phyloP scores from a whole-genome alignment of 768 basidiomycete species.

The Amanita jacksonii region DNA sequence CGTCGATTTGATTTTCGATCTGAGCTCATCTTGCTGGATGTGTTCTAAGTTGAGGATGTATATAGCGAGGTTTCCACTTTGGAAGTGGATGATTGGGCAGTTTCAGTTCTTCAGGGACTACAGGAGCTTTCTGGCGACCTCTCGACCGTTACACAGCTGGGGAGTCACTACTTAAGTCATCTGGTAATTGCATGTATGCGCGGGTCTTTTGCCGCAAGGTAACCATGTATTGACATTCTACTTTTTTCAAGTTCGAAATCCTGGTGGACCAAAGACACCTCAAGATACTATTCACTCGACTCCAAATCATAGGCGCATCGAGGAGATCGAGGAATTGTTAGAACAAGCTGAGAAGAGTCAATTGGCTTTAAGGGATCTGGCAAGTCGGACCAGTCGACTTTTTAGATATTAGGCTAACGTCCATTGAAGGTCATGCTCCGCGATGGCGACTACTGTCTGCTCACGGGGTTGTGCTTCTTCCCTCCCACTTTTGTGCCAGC shows the following conservation, averaged over 20 bases:
- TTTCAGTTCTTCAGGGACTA: conserved; percentile 1
- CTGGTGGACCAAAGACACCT: no score
- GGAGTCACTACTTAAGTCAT: no score
- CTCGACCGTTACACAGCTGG: no score
- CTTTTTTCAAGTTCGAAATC: no score
- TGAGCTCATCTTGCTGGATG: conserved; percentile 3
- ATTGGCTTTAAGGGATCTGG: no score
- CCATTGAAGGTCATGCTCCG: conserved; percentile 1
- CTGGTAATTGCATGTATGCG: no score
- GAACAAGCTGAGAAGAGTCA: no score
- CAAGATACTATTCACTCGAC: no score
- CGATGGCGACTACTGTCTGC: not conserved
- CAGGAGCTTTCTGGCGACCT: not conserved
- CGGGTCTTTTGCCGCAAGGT: no score
- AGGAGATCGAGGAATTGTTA: no score
- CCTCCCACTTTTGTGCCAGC: not conserved
- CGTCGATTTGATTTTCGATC: conserved; percentile 2
- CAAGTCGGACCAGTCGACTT: not conserved
- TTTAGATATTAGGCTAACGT: conserved; percentile 1
- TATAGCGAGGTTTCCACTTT: conserved; percentile 3
- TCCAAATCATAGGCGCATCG: not conserved
- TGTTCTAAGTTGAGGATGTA: not conserved
- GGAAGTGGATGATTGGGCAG: not conserved
- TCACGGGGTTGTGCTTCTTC: not conserved
- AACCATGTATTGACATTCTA: no score